Evolutionary conservation across 2,329 filamentous ascomycete genomes (phyloP), one percentile per base, ranked within the genome.

Genomic region (Xylaria multiplex): DNA sequence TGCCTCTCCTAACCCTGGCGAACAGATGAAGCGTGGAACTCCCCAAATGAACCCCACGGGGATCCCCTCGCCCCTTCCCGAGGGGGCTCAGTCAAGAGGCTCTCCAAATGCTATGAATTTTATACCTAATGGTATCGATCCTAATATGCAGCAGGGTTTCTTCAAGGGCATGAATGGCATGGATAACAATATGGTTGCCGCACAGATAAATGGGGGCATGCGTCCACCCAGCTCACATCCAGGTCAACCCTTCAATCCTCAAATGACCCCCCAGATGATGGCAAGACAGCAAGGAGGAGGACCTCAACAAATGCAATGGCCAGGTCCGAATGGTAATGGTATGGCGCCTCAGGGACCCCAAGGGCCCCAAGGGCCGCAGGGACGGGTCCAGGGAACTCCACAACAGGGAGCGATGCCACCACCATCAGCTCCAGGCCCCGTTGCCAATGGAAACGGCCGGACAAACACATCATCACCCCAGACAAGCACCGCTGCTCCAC

Each of bases 21-120:
- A 94, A 68, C 90, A 91, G 79, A 93, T 93, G 85, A 93, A 92
- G 83, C 89, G 91, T 57, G 88, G 88, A 56, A 92, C 90, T 30
- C 90, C 91, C 30, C 91, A 92, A 78, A 89, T 93, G 85, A 87
- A 86, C 73, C 87, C 87, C 64, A 85, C 85, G 43, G 88, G 86
- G 62, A 88, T 93, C 70, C 90, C 90, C 27, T 93, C 90, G 27
- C 91, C 89, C 7, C 83, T 91, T 68, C 90, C 90, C 2, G 91
- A 92, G 75, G 90, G 88, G 35, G 83, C 81, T 14, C 89, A 85
- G 81, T 91, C 87, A 65, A 86, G 84, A 73, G 87, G 84, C 78
- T 92, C 90, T 64, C 90, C 90, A 56, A 88, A 84, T 79, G 81
- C 85, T 58, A 86, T 88, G 81, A 86, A 84, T 75, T 90, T 91